Evolutionary conservation across 306 rosid species (phyloP), one percentile per base, ranked within the genome.

Genomic region (Arachis stenosperma): DNA sequence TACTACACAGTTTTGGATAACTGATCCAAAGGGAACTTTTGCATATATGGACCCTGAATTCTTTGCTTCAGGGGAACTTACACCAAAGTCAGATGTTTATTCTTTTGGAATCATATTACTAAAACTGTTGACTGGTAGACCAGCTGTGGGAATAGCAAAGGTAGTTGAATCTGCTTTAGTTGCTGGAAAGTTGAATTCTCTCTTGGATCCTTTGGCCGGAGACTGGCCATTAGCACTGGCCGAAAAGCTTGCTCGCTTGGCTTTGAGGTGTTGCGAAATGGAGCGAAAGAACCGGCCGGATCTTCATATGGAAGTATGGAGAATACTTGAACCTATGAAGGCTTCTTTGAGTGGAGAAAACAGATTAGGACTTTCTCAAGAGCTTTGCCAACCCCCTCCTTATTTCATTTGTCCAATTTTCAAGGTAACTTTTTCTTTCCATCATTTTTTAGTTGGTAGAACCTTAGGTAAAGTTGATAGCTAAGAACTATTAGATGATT

Each of bases 191-290:
- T 69, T 94, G 61, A 65, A 81, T 63, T 73, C 75, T 15, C 54
- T 89, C 53, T 72, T 94, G 78, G 99, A 94, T 88, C 93, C 96
- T 62, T 88, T 87, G 78, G 97, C 93, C n/a, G 99, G 99, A 75
- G 92, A 87, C 22, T 91, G 97, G 99, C 97, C 97, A 14, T 66
- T 89, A 75, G 92, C 73, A 62, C 82, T 76, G 75, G 98, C 93
- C 8, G 90, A 85, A 62, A 83, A 85, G 75, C 78, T 91, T 75
- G 75, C 82, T 88, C 74, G 60, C 65, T 69, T 94, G 84, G 99
- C 97, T 50, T 69, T 94, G 63, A 83, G 93, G 77, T 94, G 99
- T 51, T 87, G 96, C 37, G 97, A 87, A 72, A 70, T 84, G 79
- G 77, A 77, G 52, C 79, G 87, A n/a, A 84, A 71, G 76, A 80